Evolutionary conservation across 306 rosid species (phyloP), one percentile per base, ranked within the genome.

Genomic region (Neltuma alba): DNA sequence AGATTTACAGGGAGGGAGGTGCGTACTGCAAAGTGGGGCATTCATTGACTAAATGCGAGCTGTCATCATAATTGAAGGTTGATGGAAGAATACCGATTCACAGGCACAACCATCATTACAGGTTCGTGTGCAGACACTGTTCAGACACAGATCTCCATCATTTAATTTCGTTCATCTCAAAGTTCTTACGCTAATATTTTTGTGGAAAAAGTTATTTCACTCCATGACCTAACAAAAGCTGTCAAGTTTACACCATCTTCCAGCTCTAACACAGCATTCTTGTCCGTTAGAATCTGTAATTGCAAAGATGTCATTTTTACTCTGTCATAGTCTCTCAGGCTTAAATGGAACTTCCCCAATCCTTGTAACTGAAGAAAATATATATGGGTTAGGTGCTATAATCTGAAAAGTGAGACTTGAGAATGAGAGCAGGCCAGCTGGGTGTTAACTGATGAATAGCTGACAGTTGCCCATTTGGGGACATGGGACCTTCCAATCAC

Each of bases 341-440:
- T 50, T 41, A 33, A 40, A 74, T 68, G 62, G 68, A 79, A 72
- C 36, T 71, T 75, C 69, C 67, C 12, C 30, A 31, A 81, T 58
- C 80, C 83, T 82, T 86, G 70, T 57, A 79, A 79, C 68, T 64
- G 75, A 82, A 86, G 84, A 79, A 82, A 82, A 44, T 71, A 42
- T 71, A 42, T 38, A 68, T 42, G 36, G 74, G 54, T 40, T 40
- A 45, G 54, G 44, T 66, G 77, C 80, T 68, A 7, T 44, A 25
- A 27, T 69, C 30, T 23, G 54, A n/a, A 83, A 79, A 80, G 83
- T 76, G 42, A 62, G 70, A 72, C 68, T 66, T 64, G 37, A 83
- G 81, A 83, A 76, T 57, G 80, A 83, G 74, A 86, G 85, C 68
- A 74, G 62, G 81, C 87, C 85, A 86, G 85, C 87, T 86, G 57